Percentiles rank a stretch among this genome's conserved stretches.
These are phyloP conservation scores for Tilletia indica DNA, from an alignment of 1,284 basidiomycete species.

Conservation along the genomic window DNA sequence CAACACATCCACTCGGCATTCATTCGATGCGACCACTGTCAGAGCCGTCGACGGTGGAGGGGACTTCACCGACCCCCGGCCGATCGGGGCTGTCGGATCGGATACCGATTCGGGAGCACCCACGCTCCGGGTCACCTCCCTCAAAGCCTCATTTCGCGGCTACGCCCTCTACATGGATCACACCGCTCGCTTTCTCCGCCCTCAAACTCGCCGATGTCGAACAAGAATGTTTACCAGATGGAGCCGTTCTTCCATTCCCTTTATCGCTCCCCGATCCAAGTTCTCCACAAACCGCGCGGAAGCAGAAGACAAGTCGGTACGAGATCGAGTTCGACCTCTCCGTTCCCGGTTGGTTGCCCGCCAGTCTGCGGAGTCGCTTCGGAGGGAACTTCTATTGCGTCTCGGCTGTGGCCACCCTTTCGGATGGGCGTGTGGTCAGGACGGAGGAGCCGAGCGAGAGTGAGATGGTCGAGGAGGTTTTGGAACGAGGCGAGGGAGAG, in stretches of 20 bases:
- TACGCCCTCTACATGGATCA: constrained; percentile 52
- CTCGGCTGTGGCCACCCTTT: constrained; percentile 35
- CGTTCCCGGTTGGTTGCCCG: constrained; percentile 53
- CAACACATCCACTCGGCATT: too few species aligned
- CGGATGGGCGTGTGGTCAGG: constrained; percentile 13
- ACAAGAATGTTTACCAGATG: constrained; percentile 40
- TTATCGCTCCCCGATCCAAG: background rate
- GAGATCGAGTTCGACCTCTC: constrained; percentile 52
- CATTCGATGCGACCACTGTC: too few species aligned
- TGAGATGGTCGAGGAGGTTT: background rate
- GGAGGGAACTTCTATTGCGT: constrained; percentile 53
- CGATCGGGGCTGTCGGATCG: too few species aligned
- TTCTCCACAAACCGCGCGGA: too few species aligned
- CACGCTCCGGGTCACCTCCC: constrained; percentile 27
- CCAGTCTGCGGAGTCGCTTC: constrained; percentile 45
- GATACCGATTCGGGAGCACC: background rate
- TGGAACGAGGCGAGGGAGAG: too few species aligned
- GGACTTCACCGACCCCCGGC: too few species aligned
- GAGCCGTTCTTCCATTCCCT: constrained; percentile 22
- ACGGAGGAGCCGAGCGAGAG: background rate
- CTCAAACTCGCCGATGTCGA: constrained; percentile 38
- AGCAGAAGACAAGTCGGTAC: constrained; percentile 28
- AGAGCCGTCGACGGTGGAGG: too few species aligned
- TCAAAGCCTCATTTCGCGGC: constrained; percentile 42
- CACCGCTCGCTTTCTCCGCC: constrained; percentile 46